Percentiles rank a stretch among this genome's conserved stretches.
These are phyloP conservation scores for Chlorella sorokiniana DNA, from an alignment of 139 green algal genomes.

Conservation along the genomic window DNA sequence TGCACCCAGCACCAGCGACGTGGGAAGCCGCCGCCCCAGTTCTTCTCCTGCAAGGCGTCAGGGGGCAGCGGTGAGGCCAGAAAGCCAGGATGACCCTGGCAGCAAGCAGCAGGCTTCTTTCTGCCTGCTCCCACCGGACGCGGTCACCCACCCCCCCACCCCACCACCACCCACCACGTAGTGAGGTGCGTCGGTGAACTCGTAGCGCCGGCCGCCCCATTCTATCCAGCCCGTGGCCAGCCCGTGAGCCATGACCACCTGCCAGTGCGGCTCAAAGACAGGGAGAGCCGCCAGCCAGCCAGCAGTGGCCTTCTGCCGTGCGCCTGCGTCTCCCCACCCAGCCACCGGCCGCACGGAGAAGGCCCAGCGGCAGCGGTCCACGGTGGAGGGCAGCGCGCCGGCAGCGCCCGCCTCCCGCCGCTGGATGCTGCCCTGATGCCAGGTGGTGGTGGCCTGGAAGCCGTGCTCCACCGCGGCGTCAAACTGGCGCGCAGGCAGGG, in stretches of 20 bases:
- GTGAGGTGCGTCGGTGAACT: conserved; percentile 73
- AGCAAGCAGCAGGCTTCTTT: no score
- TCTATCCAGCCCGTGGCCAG: conserved; percentile 87
- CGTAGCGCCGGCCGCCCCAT: conserved; percentile 80
- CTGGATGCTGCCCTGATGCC: conserved; percentile 71
- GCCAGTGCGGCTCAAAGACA: conserved; percentile 98
- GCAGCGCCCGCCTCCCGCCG: conserved; percentile 54
- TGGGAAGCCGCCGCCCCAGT: conserved; percentile 97
- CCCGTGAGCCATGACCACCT: conserved; percentile 91
- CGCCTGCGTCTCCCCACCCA: conserved; percentile 79
- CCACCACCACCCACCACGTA: conserved; percentile 55
- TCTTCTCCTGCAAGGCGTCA: conserved; percentile 84
- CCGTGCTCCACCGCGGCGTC: conserved; percentile 62
- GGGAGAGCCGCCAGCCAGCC: conserved; percentile 91
- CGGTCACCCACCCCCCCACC: not conserved
- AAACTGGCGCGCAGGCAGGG: conserved; percentile 46
- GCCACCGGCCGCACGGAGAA: conserved; percentile 65
- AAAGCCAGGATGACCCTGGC: no score
- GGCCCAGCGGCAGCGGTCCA: conserved; percentile 65
- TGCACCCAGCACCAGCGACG: conserved; percentile 92
- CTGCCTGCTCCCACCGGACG: no score
- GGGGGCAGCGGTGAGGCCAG: no score
- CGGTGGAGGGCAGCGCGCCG: conserved; percentile 56
- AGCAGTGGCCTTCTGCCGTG: conserved; percentile 79
- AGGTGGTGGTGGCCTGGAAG: conserved; percentile 73